Evolutionary conservation across 805 yeast genomes (phyloP).

Genomic region (Pichia exigua): DNA sequence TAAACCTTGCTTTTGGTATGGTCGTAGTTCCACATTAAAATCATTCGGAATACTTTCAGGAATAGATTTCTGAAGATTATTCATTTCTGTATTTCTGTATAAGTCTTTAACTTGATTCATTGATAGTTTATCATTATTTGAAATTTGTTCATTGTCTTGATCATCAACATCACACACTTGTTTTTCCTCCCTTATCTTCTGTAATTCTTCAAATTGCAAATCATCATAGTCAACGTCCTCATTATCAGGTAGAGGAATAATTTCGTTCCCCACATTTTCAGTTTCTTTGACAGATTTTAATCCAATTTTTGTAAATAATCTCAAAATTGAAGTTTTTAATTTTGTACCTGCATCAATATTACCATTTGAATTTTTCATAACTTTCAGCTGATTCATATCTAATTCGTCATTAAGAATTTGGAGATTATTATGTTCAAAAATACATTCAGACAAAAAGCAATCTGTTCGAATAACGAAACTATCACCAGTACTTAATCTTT

Average conservation of each 20-base stretch:
- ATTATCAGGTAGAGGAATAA: slow-evolving; percentile 41
- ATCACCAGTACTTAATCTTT: slow-evolving; percentile 65
- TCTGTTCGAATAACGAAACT: slow-evolving; percentile 63
- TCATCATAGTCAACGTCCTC: slow-evolving; percentile 39
- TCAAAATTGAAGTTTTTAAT: slow-evolving; percentile 7
- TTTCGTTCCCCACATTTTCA: background rate
- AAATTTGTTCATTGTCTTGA: slow-evolving; percentile 5
- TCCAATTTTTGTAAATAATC: slow-evolving; percentile 13
- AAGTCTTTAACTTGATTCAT: slow-evolving; percentile 70
- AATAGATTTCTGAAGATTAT: slow-evolving; percentile 37
- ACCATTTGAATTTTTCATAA: slow-evolving; percentile 5
- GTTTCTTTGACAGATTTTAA: slow-evolving; percentile 5
- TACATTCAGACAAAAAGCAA: slow-evolving; percentile 37
- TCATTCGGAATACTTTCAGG: slow-evolving; percentile 56
- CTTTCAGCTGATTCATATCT: slow-evolving; percentile 1
- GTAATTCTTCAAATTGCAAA: slow-evolving; percentile 13
- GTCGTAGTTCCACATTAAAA: slow-evolving; percentile 54
- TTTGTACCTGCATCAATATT: slow-evolving; percentile 10
- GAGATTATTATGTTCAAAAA: slow-evolving; percentile 11
- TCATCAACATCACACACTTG: background rate
- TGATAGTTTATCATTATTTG: slow-evolving; percentile 29
- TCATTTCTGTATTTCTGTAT: slow-evolving; percentile 57
- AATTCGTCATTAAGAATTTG: slow-evolving; percentile 1
- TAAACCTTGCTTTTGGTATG: slow-evolving; percentile 78
- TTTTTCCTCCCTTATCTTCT: slow-evolving; percentile 6